Percentiles rank a stretch among this genome's conserved stretches.
These are phyloP conservation scores for Lagenidium giganteum DNA, from an alignment of 352 stramenopile genomes.

Conservation along the genomic window DNA sequence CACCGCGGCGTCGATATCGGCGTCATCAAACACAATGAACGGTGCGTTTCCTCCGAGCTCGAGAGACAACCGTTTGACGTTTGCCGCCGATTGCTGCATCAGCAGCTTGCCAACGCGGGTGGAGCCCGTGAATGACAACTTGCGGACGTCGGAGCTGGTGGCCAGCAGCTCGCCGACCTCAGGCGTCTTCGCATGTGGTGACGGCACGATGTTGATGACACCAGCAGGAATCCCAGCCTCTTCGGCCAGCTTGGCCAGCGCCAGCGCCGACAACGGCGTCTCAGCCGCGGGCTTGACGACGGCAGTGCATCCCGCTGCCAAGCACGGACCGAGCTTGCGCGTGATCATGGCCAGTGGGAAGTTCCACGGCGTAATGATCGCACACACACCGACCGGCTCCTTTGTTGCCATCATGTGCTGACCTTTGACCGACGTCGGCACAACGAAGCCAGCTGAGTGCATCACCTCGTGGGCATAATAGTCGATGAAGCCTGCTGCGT, in stretches of 20 bases:
- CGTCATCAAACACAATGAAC: conserved; percentile 91
- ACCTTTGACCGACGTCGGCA: conserved; percentile 40
- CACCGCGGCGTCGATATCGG: conserved; percentile 74
- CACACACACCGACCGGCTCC: conserved; percentile 93
- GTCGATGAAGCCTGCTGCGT: conserved; percentile 93
- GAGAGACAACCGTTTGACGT: conserved; percentile 79
- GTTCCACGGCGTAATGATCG: conserved; percentile 98
- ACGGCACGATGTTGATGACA: conserved; percentile 87
- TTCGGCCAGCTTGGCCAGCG: conserved; percentile 87
- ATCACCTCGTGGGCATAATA: conserved; percentile 96
- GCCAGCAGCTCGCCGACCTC: conserved; percentile 80
- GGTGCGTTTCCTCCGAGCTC: conserved; percentile 92
- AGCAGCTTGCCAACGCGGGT: conserved; percentile 77
- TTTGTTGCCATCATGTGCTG: conserved; percentile 78
- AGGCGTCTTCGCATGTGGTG: conserved; percentile 47
- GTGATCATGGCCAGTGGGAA: conserved; percentile 99
- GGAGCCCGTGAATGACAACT: conserved; percentile 89
- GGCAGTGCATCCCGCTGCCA: conserved; percentile 92
- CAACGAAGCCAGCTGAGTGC: conserved; percentile 79
- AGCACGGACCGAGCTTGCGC: conserved; percentile 91
- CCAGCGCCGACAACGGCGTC: conserved; percentile 95
- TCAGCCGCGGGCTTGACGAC: conserved; percentile 96
- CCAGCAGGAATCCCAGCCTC: conserved; percentile 81
- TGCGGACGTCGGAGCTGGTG: conserved; percentile 70
- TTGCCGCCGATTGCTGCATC: conserved; percentile 71